These are phyloP conservation scores for Aegilops longissima DNA, from an alignment of 176 grass and related monocot species.

Conservation along the genomic window DNA sequence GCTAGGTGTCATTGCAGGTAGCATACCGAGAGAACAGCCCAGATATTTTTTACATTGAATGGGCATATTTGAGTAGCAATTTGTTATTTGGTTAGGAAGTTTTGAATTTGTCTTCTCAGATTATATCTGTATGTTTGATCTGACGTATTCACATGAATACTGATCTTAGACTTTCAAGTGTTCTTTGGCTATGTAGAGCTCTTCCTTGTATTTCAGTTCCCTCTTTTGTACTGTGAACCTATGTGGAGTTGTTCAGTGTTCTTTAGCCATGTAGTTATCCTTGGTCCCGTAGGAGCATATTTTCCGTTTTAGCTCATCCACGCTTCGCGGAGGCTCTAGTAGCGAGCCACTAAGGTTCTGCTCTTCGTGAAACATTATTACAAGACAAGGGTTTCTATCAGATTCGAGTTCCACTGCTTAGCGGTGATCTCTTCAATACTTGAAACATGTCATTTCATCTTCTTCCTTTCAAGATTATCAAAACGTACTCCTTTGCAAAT, in stretches of 20 bases:
- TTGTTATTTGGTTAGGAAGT: slow-evolving; percentile 2
- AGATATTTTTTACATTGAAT: not conserved
- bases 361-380: slow-evolving; percentile 71
- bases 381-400: slow-evolving; percentile 77
- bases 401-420: slow-evolving; percentile 81
- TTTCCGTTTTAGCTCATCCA: slow-evolving; percentile 73
- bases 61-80: not conserved
- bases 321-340: slow-evolving; percentile 86
- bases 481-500: too few species aligned
- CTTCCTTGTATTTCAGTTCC: slow-evolving; percentile 19
- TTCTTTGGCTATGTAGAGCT: not conserved
- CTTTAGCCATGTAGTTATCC: slow-evolving; percentile 10
- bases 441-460: not conserved
- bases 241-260: slow-evolving; percentile 19
- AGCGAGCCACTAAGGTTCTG: slow-evolving; percentile 58
- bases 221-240: not conserved
- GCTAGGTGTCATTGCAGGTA: not conserved
- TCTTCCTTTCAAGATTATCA: too few species aligned
- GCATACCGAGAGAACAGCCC: not conserved
- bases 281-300: slow-evolving; percentile 56
- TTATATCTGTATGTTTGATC: not conserved
- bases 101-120: slow-evolving; percentile 24
- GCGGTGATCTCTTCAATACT: not conserved
- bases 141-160: not conserved
- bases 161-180: not conserved